phyloP scores from a whole-genome alignment of 768 basidiomycete genomes.

The Amanita fuliginea region DNA sequence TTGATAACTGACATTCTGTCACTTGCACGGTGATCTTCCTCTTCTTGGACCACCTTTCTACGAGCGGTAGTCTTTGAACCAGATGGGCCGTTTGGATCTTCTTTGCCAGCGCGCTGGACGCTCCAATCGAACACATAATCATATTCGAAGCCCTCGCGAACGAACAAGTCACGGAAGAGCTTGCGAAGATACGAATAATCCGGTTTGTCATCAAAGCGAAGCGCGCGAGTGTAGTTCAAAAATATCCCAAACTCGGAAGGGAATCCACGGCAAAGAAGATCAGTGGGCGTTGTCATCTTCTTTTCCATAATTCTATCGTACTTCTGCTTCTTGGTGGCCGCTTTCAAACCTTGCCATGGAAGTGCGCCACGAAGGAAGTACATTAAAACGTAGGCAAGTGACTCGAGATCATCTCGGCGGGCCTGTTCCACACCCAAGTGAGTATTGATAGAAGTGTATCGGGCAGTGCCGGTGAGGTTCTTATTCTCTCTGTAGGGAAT shows the following conservation, averaged over 20 bases:
- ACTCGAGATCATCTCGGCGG: conserved; percentile 95
- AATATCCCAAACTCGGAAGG: conserved; percentile 99
- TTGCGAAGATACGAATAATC: conserved; percentile 99
- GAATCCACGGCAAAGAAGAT: conserved; percentile 97
- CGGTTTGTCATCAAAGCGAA: conserved; percentile 99
- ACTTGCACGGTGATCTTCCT: conserved; percentile 72
- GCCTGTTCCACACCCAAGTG: conserved; percentile 98
- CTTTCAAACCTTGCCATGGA: conserved; percentile 99
- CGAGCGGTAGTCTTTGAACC: conserved; percentile 54
- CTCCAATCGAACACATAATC: conserved; percentile 99
- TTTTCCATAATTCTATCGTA: conserved; percentile 99
- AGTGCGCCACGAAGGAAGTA: conserved; percentile 98
- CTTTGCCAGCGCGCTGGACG: conserved; percentile 66
- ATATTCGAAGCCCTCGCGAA: conserved; percentile 96
- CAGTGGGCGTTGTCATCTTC: conserved; percentile 99
- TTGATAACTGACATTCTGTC: conserved; percentile 64
- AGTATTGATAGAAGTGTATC: conserved; percentile 99
- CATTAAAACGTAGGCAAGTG: conserved; percentile 98
- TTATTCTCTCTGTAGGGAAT: conserved; percentile 99
- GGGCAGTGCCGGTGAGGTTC: conserved; percentile 97
- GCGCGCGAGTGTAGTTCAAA: conserved; percentile 96
- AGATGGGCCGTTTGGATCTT: conserved; percentile 48
- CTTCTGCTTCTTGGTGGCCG: conserved; percentile 99
- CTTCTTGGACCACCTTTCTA: conserved; percentile 77
- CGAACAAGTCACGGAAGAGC: conserved; percentile 96